A percentile compares a stretch with the other conserved stretches of the same genome.
Evolutionary conservation across 2,329 filamentous ascomycete species (phyloP).

Genomic region (Sordariomycetes sp.): DNA sequence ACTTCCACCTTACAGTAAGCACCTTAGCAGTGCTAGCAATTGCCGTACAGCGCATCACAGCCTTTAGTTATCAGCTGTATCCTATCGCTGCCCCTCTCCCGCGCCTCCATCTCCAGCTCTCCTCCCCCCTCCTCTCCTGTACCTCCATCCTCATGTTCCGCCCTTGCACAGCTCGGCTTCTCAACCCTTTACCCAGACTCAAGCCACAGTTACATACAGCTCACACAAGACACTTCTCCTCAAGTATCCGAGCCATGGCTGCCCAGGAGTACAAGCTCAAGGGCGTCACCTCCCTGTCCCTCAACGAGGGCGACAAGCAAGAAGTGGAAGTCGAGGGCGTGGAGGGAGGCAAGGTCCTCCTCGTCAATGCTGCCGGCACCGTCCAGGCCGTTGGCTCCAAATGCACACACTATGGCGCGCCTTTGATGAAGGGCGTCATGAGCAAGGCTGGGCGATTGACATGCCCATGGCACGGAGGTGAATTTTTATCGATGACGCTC

Average conservation of each 20-base stretch:
- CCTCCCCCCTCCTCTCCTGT: not conserved
- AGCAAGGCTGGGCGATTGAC: constrained; percentile 75
- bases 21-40: too few relatives aligned
- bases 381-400: constrained; percentile 74
- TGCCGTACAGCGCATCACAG: too few relatives aligned
- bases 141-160: not conserved
- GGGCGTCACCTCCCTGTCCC: constrained; percentile 61
- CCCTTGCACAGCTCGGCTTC: not conserved
- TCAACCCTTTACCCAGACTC: not conserved
- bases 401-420: constrained; percentile 90
- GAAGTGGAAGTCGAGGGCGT: constrained; percentile 89
- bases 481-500: constrained; percentile 15
- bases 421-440: constrained; percentile 76
- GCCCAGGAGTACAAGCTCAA: constrained; percentile 61
- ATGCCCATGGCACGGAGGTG: constrained; percentile 95
- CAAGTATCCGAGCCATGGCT: constrained; percentile 31
- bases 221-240: constrained; percentile 1
- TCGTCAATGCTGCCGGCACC: constrained; percentile 69
- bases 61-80: too few relatives aligned
- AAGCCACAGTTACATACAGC: not conserved
- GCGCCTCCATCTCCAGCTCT: not conserved
- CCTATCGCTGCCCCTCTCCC: not conserved
- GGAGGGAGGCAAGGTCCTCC: constrained; percentile 74
- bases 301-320: constrained; percentile 74
- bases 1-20: too few relatives aligned